A percentile compares a stretch with the other conserved stretches of the same genome.
Evolutionary conservation across 371 early-diverging fungal genomes (phyloP).

Genomic region (Rhizopus delemar): DNA sequence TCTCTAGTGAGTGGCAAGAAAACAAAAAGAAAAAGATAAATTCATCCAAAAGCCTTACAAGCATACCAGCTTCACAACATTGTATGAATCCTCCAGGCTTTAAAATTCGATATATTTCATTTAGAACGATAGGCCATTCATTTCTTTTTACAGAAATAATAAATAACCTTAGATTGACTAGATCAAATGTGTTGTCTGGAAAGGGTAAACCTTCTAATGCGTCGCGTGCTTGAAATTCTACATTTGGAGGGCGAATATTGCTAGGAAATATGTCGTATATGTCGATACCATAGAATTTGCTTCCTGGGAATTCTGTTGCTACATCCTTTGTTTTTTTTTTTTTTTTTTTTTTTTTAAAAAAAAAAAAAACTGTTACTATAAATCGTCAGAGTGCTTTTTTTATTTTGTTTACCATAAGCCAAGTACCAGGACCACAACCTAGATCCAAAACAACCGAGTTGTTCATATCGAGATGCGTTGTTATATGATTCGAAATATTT

Average conservation of each 20-base stretch:
- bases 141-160: slow-evolving; percentile 49
- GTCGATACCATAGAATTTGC: slow-evolving; percentile 58
- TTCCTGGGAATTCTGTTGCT: slow-evolving; percentile 57
- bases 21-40: slow-evolving; percentile 5
- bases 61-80: slow-evolving; percentile 50
- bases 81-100: slow-evolving; percentile 65
- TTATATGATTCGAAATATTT: slow-evolving; percentile 11
- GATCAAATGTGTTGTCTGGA: slow-evolving; percentile 60
- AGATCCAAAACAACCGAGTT: slow-evolving; percentile 40
- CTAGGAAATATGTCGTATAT: slow-evolving; percentile 57
- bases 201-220: slow-evolving; percentile 56
- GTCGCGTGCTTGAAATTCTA: slow-evolving; percentile 47
- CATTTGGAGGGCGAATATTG: slow-evolving; percentile 48
- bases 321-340: slow-evolving; percentile 46
- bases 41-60: slow-evolving; percentile 19
- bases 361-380: not conserved
- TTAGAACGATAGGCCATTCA: slow-evolving; percentile 51
- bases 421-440: slow-evolving; percentile 61
- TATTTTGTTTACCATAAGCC: slow-evolving; percentile 46
- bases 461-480: slow-evolving; percentile 9
- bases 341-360: too few relatives aligned
- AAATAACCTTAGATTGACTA: slow-evolving; percentile 58
- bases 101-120: slow-evolving; percentile 52
- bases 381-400: not conserved
- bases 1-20: slow-evolving; percentile 2